Conservation (phyloP, 306 rosid species). For the Glycine latifolia region DNA sequence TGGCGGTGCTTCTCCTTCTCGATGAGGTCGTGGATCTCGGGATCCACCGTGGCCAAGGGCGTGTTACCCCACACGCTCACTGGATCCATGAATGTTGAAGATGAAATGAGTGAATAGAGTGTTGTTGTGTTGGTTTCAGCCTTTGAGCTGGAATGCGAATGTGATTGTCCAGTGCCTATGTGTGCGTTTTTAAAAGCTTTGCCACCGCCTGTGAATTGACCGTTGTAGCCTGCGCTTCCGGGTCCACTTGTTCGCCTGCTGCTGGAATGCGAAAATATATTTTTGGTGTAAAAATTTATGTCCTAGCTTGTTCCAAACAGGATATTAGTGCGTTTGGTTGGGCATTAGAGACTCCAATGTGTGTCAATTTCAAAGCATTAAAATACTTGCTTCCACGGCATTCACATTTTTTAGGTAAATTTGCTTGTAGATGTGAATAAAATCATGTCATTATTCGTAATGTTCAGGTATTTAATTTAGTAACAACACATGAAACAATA, state of each 20-base stretch:
- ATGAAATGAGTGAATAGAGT: not conserved
- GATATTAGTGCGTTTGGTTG: not conserved
- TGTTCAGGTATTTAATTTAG: not conserved
- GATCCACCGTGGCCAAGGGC: conserved; percentile 70
- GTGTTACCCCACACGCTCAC: conserved; percentile 82
- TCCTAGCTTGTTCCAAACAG: too few relatives aligned
- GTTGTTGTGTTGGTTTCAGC: not conserved
- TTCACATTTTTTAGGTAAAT: too few relatives aligned
- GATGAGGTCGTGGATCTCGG: conserved; percentile 89
- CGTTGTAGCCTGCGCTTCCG: not conserved
- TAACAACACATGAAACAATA: not conserved
- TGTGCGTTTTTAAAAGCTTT: conserved; percentile 17
- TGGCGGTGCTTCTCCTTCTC: conserved; percentile 97
- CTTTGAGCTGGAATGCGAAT: not conserved
- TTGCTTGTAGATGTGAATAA: too few relatives aligned
- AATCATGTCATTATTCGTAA: not conserved
- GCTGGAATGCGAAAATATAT: too few relatives aligned
- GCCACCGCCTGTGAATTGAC: not conserved
- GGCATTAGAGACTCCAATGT: not conserved
- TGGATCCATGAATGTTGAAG: conserved; percentile 65
- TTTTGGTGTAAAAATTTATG: too few relatives aligned
- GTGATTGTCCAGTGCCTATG: too few relatives aligned
- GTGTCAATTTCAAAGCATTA: not conserved
- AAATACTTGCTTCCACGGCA: not conserved
- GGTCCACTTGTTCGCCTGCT: too few relatives aligned